Percentiles rank a stretch among this genome's conserved stretches.
Conservation (phyloP, 2,329 filamentous ascomycete species). For the Claviceps lovelessii region DNA sequence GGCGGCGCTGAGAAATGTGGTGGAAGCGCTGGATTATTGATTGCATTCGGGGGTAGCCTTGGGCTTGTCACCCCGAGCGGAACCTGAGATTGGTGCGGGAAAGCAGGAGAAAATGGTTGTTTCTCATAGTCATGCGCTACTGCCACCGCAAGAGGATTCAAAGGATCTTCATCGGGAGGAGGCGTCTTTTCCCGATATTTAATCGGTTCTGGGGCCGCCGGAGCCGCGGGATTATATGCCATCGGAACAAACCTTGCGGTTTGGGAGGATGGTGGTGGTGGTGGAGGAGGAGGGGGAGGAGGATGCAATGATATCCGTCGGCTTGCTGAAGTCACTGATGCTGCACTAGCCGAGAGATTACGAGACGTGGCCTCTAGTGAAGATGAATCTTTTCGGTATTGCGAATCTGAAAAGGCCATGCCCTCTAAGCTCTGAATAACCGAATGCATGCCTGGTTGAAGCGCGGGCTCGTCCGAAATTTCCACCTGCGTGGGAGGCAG, state of each 20-base stretch:
- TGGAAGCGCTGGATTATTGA: slow-evolving; percentile 13
- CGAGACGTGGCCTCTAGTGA: slow-evolving; percentile 7
- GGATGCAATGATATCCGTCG: slow-evolving; percentile 9
- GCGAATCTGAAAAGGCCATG: slow-evolving; percentile 49
- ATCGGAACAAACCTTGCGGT: slow-evolving; percentile 45
- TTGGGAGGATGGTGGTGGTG: slow-evolving; percentile 6
- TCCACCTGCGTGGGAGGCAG: slow-evolving; percentile 46
- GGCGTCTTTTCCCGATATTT: slow-evolving; percentile 67
- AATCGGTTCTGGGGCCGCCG: slow-evolving; percentile 58
- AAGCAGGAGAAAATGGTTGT: slow-evolving; percentile 37
- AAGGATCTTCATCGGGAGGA: slow-evolving; percentile 50
- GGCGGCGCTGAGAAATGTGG: slow-evolving; percentile 25
- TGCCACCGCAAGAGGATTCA: slow-evolving; percentile 43
- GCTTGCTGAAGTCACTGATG: background rate
- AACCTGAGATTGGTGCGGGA: slow-evolving; percentile 29
- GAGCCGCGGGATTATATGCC: slow-evolving; percentile 68
- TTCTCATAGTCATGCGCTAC: slow-evolving; percentile 42
- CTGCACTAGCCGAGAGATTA: slow-evolving; percentile 6
- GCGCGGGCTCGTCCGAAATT: slow-evolving; percentile 48
- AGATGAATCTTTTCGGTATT: slow-evolving; percentile 23
- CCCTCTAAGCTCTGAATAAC: slow-evolving; percentile 63
- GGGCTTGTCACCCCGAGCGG: slow-evolving; percentile 30
- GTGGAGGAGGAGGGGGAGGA: slow-evolving; percentile 13
- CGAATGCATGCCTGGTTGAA: slow-evolving; percentile 44
- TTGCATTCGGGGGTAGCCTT: slow-evolving; percentile 13